Conservation (phyloP, 768 basidiomycete genomes). For the Lentinula aciculospora region DNA sequence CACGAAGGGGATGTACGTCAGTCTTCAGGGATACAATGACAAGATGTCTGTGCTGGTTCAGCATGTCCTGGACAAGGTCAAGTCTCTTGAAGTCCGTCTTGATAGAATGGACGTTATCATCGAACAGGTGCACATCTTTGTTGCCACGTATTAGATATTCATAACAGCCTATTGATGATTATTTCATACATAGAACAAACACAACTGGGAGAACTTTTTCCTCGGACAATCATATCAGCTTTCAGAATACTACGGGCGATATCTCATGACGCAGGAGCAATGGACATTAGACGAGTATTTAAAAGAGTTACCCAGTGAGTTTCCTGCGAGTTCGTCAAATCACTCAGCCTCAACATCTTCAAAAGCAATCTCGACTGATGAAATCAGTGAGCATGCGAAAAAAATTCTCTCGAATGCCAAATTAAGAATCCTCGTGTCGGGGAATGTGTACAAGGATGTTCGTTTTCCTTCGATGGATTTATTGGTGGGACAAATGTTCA, state of each 20-base stretch:
- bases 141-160: not conserved
- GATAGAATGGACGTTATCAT: slow-evolving; percentile 77
- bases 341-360: too few species aligned
- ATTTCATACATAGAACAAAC: slow-evolving; percentile 46
- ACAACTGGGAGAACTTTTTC: slow-evolving; percentile 83
- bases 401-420: slow-evolving; percentile 59
- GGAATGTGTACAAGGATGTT: slow-evolving; percentile 84
- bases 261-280: slow-evolving; percentile 63
- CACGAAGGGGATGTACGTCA: slow-evolving; percentile 60
- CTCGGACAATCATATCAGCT: slow-evolving; percentile 78
- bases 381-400: slow-evolving; percentile 57
- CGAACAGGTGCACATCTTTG: slow-evolving; percentile 61
- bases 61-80: slow-evolving; percentile 66
- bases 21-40: slow-evolving; percentile 86
- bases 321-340: not conserved
- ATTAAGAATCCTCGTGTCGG: slow-evolving; percentile 69
- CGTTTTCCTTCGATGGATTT: slow-evolving; percentile 18
- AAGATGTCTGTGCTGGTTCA: slow-evolving; percentile 73
- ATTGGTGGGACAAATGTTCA: not conserved
- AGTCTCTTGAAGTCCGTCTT: slow-evolving; percentile 55
- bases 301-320: slow-evolving; percentile 66
- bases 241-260: slow-evolving; percentile 69
- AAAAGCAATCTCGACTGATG: slow-evolving; percentile 67
- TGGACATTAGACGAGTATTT: slow-evolving; percentile 80
- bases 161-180: not conserved